A percentile compares a stretch with the other conserved stretches of the same genome.
Conservation (phyloP, 2,329 filamentous ascomycete species). For the Colletotrichum ledebouriae region DNA sequence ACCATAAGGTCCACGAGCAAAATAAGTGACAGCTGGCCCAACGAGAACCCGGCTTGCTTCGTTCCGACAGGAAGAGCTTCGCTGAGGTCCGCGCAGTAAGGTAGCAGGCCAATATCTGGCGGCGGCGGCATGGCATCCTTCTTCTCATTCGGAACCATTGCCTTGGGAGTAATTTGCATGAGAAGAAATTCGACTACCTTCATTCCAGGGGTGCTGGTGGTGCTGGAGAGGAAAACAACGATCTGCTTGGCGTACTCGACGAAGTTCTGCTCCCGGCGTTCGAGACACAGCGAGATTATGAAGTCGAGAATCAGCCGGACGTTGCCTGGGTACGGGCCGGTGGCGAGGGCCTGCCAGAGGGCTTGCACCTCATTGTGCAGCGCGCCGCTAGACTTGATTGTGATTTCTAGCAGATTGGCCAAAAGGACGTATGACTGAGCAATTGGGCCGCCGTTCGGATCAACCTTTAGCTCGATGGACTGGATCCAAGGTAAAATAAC, state of each 20-base stretch:
- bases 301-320: constrained; percentile 96
- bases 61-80: constrained; percentile 86
- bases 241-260: constrained; percentile 99
- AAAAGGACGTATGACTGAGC: constrained; percentile 94
- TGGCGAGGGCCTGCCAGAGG: constrained; percentile 95
- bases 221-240: constrained; percentile 94
- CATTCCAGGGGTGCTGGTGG: constrained; percentile 77
- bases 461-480: constrained; percentile 89
- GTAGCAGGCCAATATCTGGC: constrained; percentile 79
- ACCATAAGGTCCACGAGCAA: constrained; percentile 97
- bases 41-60: constrained; percentile 91
- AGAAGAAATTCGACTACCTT: constrained; percentile 96
- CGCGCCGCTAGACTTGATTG: constrained; percentile 88
- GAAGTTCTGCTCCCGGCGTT: constrained; percentile 96
- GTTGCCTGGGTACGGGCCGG: constrained; percentile 91
- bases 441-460: constrained; percentile 91
- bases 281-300: constrained; percentile 92
- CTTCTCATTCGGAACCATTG: constrained; percentile 96
- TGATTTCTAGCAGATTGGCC: constrained; percentile 95
- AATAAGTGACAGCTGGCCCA: constrained; percentile 93
- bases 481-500: constrained; percentile 98
- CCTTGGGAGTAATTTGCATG: constrained; percentile 90
- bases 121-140: constrained; percentile 76
- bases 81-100: constrained; percentile 89
- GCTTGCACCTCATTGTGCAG: constrained; percentile 98